phyloP scores from a whole-genome alignment of 78 protist species.

The Blattamonas nauphoetae region DNA sequence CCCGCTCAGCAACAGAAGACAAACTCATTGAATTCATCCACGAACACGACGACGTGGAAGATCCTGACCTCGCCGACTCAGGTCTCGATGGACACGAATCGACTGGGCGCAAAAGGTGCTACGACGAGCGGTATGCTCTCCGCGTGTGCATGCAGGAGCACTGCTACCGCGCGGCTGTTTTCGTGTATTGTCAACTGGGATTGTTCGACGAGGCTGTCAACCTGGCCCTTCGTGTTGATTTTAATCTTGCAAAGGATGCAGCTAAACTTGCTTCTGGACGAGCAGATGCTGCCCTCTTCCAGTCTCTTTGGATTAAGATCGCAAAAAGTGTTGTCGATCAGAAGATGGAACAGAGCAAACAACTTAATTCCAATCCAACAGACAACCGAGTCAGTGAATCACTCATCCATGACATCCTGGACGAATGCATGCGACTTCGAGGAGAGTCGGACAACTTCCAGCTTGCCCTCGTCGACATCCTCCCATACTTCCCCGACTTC shows the following conservation, averaged over 20 bases:
- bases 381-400: background rate
- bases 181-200: background rate
- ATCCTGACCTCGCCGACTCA: too few relatives aligned
- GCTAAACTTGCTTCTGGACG: background rate
- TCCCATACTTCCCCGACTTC: conserved; percentile 19
- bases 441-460: background rate
- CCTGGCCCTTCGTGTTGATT: background rate
- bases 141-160: conserved; percentile 15
- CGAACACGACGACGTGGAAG: background rate
- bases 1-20: background rate
- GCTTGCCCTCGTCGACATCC: conserved; percentile 4
- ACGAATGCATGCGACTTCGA: background rate
- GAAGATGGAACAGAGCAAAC: background rate
- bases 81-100: too few relatives aligned
- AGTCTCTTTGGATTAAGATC: background rate
- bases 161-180: background rate
- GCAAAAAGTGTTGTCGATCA: background rate
- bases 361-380: too few relatives aligned
- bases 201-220: conserved; percentile 19
- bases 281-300: background rate
- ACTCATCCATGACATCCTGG: background rate
- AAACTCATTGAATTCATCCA: background rate
- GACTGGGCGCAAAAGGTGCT: too few relatives aligned
- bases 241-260: background rate
- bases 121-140: conserved; percentile 4